Evolutionary conservation across 305 asterid species (phyloP).

Genomic region (Fraxinus angustifolia): DNA sequence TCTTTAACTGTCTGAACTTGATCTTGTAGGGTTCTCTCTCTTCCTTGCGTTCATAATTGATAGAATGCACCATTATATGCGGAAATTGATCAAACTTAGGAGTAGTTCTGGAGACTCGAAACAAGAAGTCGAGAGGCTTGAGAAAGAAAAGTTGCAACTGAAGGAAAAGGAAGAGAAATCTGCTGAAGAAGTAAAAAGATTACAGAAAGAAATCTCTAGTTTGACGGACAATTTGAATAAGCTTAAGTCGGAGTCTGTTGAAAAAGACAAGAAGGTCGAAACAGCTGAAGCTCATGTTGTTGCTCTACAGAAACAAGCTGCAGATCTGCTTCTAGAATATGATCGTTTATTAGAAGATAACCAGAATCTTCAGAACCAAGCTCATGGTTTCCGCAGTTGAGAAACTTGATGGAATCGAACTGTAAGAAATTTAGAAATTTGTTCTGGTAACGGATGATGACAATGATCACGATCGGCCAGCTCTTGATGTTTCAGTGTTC

Average conservation of each 20-base stretch:
- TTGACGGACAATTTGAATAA: conserved; percentile 58
- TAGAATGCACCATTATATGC: conserved; percentile 87
- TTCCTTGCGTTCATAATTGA: conserved; percentile 84
- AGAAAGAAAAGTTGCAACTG: conserved; percentile 62
- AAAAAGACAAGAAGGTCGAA: conserved; percentile 66
- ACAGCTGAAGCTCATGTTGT: conserved; percentile 77
- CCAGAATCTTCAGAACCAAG: conserved; percentile 76
- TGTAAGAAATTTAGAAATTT: conserved; percentile 16
- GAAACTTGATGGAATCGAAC: background rate
- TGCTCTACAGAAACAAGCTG: conserved; percentile 85
- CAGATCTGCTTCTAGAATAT: conserved; percentile 81
- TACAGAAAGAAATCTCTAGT: conserved; percentile 50
- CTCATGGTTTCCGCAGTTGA: conserved; percentile 45
- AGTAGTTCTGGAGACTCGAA: conserved; percentile 58
- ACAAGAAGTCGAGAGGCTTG: conserved; percentile 67
- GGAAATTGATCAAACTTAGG: conserved; percentile 54
- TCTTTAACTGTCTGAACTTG: background rate
- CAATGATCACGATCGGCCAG: background rate
- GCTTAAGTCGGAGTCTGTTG: conserved; percentile 53
- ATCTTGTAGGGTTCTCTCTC: conserved; percentile 63
- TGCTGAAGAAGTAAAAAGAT: conserved; percentile 47
- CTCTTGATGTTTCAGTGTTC: background rate
- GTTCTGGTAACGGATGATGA: background rate
- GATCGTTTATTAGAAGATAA: conserved; percentile 85
- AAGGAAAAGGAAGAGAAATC: conserved; percentile 72